Base-by-base conservation (phyloP, 2,329 filamentous ascomycete species). In the Fusarium domesticum region DNA sequence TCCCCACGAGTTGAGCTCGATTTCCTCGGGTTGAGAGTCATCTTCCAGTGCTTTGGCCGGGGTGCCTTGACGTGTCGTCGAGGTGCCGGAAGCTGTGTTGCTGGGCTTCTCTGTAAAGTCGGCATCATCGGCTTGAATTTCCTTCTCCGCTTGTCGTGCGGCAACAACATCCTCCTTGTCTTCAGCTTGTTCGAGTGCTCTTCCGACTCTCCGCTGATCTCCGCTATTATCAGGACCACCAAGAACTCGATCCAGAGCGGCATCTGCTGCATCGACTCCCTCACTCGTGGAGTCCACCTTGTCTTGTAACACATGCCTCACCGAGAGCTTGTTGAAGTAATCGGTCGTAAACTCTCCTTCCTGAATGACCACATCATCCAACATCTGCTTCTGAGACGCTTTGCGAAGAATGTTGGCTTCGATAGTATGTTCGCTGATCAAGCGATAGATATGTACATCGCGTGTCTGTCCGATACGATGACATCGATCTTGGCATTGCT, bases 311-410 rank as follows among this genome's bases (percentile, higher is more conserved):
- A 87, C 83, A 48, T 89, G 87, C 30, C 80, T 76, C 39, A 85
- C 83, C 72, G 55, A 91, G 34, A 87, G 74, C 58, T 85, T 89
- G 59, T 90, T 90, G 69, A 96, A 92, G 65, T 96, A 91, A 60
- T 98, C 93, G 0, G 93, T 98, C 0, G 92, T 98, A 65, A 98
- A 98, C 55, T 92, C 90, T 51, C 93, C 93, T 64, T 97, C 93
- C 63, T 98, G 95, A 56, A 98, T 98, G 44, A 98, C 91, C 6
- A 98, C 89, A 53, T 98, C 93, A 60, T 98, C 93, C 0, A 98
- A 78, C 81, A 98, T 90, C 58, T 95, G 88, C 72, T 98, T 98
- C 68, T 98, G 93, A 41, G 93, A 95, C 11, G 90, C 90, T 63
- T 97, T 97, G 52, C 92, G 88, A 31, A 98, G 74, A 49, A 98